phyloP scores from a whole-genome alignment of 352 stramenopile species.

The Globisporangium cylindrosporum region DNA sequence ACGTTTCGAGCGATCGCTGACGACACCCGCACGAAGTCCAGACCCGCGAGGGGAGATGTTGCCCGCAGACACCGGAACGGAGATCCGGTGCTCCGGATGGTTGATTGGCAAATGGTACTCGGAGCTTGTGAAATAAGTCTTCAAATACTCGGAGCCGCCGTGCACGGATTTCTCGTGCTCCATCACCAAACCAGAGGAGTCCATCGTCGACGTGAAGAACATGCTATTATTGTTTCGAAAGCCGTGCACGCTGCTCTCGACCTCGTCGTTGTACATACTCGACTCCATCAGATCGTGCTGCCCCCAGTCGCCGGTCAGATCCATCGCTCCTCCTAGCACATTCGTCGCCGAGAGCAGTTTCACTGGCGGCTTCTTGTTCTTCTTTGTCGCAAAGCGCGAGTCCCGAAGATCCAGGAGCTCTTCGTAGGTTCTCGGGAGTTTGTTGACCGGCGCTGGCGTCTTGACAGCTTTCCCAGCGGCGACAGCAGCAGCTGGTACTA shows the following conservation, averaged over 20 bases:
- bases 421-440: constrained; percentile 72
- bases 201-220: constrained; percentile 37
- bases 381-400: constrained; percentile 74
- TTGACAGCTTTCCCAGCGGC: constrained; percentile 56
- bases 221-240: constrained; percentile 22
- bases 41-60: constrained; percentile 50
- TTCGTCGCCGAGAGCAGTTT: constrained; percentile 46
- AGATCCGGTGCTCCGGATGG: constrained; percentile 64
- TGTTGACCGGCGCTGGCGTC: constrained; percentile 29
- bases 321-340: constrained; percentile 50
- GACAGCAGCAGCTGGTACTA: constrained; percentile 38
- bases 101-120: constrained; percentile 73
- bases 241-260: constrained; percentile 17
- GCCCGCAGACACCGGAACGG: constrained; percentile 29
- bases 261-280: constrained; percentile 31
- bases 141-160: constrained; percentile 68
- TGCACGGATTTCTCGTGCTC: constrained; percentile 58
- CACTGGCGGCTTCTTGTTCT: constrained; percentile 68
- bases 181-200: constrained; percentile 14
- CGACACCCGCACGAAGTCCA: constrained; percentile 20
- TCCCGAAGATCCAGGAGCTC: constrained; percentile 72
- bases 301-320: constrained; percentile 54
- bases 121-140: constrained; percentile 62
- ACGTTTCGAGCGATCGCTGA: constrained; percentile 38
- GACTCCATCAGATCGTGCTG: constrained; percentile 22